Base-by-base conservation (phyloP, 169 alveolate species). In the Plasmodium yoelii region DNA sequence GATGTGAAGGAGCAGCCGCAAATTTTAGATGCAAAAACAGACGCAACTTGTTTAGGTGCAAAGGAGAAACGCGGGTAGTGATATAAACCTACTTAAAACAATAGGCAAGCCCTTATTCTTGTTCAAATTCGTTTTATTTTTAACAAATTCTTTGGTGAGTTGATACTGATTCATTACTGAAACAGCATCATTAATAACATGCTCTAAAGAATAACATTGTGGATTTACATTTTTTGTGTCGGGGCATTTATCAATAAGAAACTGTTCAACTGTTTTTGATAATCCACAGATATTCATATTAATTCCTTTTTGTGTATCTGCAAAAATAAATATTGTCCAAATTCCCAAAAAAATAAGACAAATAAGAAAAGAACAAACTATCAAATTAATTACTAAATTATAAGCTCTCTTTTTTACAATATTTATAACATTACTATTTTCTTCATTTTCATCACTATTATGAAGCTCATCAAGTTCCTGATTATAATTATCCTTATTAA, bases 231-330 rank as follows among this genome's bases (percentile, higher is more conserved):
- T 19, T 2, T 15, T 55, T 34, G 15, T 2, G 49, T 47, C 44
- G 12, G 75, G 15, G n/a, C 88, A 74, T 63, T 39, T 64, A 53
- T 74, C 59, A 12, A 53, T n/a, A 10, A 74, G 51, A 5, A 74
- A 42, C 1, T 19, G 15, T 18, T 74, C 88, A 61, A 74, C 10
- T 5, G 56, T 19, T 6, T 8, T 74, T 46, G 73, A 74, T n/a
- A 53, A 61, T 5, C 22, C 47, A 53, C 88, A 74, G 5, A 74
- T 65, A 39, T 56, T 74, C 19, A 13, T 18, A 19, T 74, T 57
- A 46, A 74, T 74, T 28, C 88, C 88, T 19, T 49, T 74, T 39
- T 53, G 61, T 6, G 75, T 60, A 10, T 61, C 63, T 13, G 24
- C 2, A 74, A 74, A 74, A n/a, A 10, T 12, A 47, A 24, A 12